Percentiles rank a stretch among this genome's conserved stretches.
These are phyloP conservation scores for Linaria vulgaris DNA, from an alignment of 257 asterid species.

Conservation along the genomic window DNA sequence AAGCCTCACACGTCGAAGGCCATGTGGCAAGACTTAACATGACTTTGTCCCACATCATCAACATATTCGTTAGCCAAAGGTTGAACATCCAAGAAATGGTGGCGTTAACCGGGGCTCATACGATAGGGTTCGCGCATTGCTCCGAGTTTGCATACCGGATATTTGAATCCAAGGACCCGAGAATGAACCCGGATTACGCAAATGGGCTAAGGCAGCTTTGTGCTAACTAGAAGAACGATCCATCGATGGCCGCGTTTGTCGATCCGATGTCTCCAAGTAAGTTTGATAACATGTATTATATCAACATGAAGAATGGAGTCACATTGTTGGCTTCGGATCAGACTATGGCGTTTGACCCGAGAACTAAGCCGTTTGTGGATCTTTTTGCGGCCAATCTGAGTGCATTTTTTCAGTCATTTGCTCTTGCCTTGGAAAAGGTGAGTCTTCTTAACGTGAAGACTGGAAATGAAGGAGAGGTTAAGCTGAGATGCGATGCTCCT, in stretches of 20 bases:
- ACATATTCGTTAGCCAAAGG: slow-evolving; percentile 43
- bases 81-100: slow-evolving; percentile 66
- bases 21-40: slow-evolving; percentile 71
- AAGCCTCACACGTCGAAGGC: slow-evolving; percentile 56
- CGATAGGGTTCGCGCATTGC: slow-evolving; percentile 83
- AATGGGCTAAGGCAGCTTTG: slow-evolving; percentile 51
- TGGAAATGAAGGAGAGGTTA: slow-evolving; percentile 73
- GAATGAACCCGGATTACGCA: slow-evolving; percentile 54
- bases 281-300: slow-evolving; percentile 66
- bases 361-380: slow-evolving; percentile 73
- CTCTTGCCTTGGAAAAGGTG: slow-evolving; percentile 61
- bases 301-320: slow-evolving; percentile 52
- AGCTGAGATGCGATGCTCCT: slow-evolving; percentile 70
- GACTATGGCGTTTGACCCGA: slow-evolving; percentile 46
- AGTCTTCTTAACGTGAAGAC: slow-evolving; percentile 45
- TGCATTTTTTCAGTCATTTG: slow-evolving; percentile 57
- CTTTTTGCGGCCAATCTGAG: slow-evolving; percentile 56
- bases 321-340: slow-evolving; percentile 69
- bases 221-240: slow-evolving; percentile 37
- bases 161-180: slow-evolving; percentile 60
- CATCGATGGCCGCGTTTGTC: slow-evolving; percentile 57
- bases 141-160: slow-evolving; percentile 57
- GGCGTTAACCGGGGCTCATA: slow-evolving; percentile 75
- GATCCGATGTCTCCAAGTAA: slow-evolving; percentile 85
- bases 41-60: slow-evolving; percentile 48